Percentiles rank a stretch among this genome's conserved stretches.
phyloP scores from a whole-genome alignment of 306 rosid species.

The Mimosa pudica region DNA sequence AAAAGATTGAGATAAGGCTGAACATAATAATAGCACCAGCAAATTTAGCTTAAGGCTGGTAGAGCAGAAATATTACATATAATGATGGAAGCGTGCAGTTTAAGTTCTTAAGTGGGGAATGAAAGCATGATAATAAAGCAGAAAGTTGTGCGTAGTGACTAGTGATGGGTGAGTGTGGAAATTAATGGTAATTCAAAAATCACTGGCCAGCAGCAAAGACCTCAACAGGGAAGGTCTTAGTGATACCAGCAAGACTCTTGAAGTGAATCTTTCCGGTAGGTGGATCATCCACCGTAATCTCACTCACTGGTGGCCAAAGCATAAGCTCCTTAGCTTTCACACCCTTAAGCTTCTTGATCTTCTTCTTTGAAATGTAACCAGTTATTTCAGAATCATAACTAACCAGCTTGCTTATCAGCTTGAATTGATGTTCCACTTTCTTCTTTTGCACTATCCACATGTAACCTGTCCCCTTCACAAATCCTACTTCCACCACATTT shows the following conservation, averaged over 20 bases:
- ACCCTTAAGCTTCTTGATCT: slow-evolving; percentile 80
- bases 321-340: slow-evolving; percentile 91
- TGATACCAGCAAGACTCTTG: slow-evolving; percentile 94
- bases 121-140: neutral
- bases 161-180: no score
- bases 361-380: slow-evolving; percentile 59
- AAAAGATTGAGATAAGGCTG: neutral
- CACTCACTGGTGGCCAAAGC: slow-evolving; percentile 94
- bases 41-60: neutral
- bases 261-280: slow-evolving; percentile 75
- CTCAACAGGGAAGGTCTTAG: slow-evolving; percentile 83
- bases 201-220: slow-evolving; percentile 92
- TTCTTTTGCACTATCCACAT: slow-evolving; percentile 86
- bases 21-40: neutral
- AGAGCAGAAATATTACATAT: slow-evolving; percentile 5
- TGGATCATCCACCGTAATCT: slow-evolving; percentile 55
- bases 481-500: slow-evolving; percentile 74
- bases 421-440: slow-evolving; percentile 88
- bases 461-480: slow-evolving; percentile 67
- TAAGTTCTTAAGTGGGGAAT: neutral
- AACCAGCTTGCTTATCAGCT: slow-evolving; percentile 68
- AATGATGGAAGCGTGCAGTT: neutral
- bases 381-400: slow-evolving; percentile 69
- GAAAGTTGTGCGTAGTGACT: neutral
- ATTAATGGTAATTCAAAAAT: neutral